These are phyloP conservation scores for Neurospora tetrasperma DNA, from an alignment of 495 filamentous ascomycete species.

Conservation along the genomic window DNA sequence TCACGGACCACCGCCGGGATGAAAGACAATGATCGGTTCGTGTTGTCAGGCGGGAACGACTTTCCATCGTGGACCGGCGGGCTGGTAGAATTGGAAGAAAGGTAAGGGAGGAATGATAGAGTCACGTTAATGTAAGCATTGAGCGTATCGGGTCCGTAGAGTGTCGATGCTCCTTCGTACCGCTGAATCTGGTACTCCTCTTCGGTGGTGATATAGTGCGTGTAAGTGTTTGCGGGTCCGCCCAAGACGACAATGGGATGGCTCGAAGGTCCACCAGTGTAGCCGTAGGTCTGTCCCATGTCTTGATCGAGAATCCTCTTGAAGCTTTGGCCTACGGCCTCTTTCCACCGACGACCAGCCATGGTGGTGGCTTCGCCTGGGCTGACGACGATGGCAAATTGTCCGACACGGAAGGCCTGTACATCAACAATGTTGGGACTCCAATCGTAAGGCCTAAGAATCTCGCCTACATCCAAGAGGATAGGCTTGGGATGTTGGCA, in stretches of 20 bases:
- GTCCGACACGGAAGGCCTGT: constrained; percentile 78
- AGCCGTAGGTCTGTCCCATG: background rate
- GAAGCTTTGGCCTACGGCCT: constrained; percentile 44
- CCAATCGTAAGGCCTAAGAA: constrained; percentile 75
- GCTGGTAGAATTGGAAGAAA: constrained; percentile 27
- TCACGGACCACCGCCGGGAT: constrained; percentile 74
- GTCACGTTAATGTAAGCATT: constrained; percentile 86
- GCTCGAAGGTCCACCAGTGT: background rate
- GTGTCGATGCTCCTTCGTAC: constrained; percentile 91
- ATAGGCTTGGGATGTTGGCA: constrained; percentile 86
- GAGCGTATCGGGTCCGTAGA: constrained; percentile 87
- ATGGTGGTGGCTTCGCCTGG: constrained; percentile 93
- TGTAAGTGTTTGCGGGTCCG: constrained; percentile 91
- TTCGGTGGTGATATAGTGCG: constrained; percentile 89
- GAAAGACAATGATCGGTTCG: constrained; percentile 69
- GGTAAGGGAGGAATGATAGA: constrained; percentile 58
- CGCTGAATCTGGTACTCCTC: constrained; percentile 87
- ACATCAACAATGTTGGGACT: constrained; percentile 89
- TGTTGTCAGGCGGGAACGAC: constrained; percentile 71
- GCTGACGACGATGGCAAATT: constrained; percentile 76
- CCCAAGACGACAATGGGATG: constrained; percentile 72
- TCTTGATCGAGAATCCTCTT: background rate
- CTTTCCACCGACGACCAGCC: constrained; percentile 86
- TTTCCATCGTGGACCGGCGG: constrained; percentile 40
- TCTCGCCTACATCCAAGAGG: constrained; percentile 79